Conservation (phyloP, 768 basidiomycete species). For the Lactarius sanguifluus region DNA sequence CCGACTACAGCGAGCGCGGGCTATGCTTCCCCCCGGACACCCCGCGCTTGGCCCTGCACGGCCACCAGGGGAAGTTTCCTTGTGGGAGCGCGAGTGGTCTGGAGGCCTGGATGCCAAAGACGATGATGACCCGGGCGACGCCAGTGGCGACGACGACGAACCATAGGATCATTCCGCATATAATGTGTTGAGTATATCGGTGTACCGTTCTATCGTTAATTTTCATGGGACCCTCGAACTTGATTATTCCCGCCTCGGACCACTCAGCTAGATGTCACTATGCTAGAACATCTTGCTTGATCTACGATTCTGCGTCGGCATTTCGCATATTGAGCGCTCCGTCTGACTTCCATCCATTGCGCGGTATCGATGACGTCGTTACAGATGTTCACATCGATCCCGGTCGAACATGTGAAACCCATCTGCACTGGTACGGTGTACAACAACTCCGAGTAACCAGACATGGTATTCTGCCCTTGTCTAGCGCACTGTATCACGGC, state of each 20-base stretch:
- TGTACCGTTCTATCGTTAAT: conserved; percentile 28
- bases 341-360: background rate
- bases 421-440: background rate
- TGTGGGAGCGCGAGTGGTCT: conserved; percentile 86
- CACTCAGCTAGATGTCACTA: conserved; percentile 7
- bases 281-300: background rate
- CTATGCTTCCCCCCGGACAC: conserved; percentile 57
- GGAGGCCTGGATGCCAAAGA: conserved; percentile 53
- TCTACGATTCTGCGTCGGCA: background rate
- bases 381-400: background rate
- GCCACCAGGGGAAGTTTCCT: conserved; percentile 38
- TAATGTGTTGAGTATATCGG: conserved; percentile 28
- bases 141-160: conserved; percentile 30
- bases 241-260: conserved; percentile 5
- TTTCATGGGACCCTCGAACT: conserved; percentile 18
- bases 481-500: background rate
- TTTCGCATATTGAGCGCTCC: background rate
- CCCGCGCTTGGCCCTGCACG: conserved; percentile 46
- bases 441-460: conserved; percentile 11
- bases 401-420: conserved; percentile 13
- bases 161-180: conserved; percentile 25
- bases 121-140: conserved; percentile 26
- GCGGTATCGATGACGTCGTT: conserved; percentile 4
- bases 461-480: background rate
- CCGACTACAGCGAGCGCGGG: conserved; percentile 61